phyloP scores from a whole-genome alignment of 495 filamentous ascomycete genomes.

The Neurospora terricola region DNA sequence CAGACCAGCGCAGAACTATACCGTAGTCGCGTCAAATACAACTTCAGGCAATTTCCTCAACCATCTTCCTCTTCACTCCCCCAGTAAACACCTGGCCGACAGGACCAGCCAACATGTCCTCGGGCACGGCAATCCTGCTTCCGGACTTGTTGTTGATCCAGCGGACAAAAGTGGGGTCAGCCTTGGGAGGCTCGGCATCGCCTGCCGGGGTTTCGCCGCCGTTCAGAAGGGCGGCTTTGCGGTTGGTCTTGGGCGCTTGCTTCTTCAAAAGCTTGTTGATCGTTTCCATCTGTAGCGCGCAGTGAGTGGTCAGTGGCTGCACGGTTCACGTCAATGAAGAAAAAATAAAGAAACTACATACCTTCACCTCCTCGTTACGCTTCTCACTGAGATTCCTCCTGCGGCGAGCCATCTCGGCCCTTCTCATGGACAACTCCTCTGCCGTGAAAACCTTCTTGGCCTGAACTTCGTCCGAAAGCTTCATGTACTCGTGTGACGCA shows the following conservation, averaged over 20 bases:
- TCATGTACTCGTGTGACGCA: slow-evolving; percentile 45
- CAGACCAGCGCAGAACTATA: background rate
- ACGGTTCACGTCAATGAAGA: background rate
- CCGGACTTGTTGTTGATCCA: slow-evolving; percentile 69
- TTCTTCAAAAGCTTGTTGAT: slow-evolving; percentile 96
- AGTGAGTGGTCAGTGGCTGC: background rate
- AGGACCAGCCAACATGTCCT: slow-evolving; percentile 67
- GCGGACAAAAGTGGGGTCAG: slow-evolving; percentile 62
- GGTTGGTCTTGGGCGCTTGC: slow-evolving; percentile 76
- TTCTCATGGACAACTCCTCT: slow-evolving; percentile 89
- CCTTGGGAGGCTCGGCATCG: slow-evolving; percentile 37
- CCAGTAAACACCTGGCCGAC: slow-evolving; percentile 50
- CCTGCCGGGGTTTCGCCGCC: slow-evolving; percentile 43
- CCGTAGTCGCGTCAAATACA: background rate
- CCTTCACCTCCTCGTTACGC: slow-evolving; percentile 98
- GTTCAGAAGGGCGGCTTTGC: slow-evolving; percentile 31
- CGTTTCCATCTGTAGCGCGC: slow-evolving; percentile 69
- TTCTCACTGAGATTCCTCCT: slow-evolving; percentile 96
- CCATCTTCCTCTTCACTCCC: slow-evolving; percentile 28
- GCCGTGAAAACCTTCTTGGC: slow-evolving; percentile 88
- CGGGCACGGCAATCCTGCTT: slow-evolving; percentile 61
- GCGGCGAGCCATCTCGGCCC: slow-evolving; percentile 91
- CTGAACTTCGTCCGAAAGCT: slow-evolving; percentile 87
- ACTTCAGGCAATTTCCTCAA: slow-evolving; percentile 30
- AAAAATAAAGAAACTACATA: slow-evolving; percentile 20